Evolutionary conservation across 2,329 filamentous ascomycete genomes (phyloP).

Genomic region (Dendryphion nanum): DNA sequence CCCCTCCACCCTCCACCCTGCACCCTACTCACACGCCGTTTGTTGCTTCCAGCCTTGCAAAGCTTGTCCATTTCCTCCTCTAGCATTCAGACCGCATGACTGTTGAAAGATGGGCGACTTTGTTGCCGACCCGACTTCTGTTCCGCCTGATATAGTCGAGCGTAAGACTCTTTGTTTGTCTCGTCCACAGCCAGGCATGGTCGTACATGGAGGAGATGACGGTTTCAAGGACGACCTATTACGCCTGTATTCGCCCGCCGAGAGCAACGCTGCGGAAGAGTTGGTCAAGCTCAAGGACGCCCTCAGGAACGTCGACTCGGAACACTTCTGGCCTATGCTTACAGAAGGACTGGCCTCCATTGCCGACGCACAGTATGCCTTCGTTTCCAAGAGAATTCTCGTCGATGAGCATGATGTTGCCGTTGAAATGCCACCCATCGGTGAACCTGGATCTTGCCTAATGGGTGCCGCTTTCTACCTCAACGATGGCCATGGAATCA

Average conservation of each 20-base stretch:
- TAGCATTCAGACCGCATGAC: constrained; percentile 21
- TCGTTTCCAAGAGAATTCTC: constrained; percentile 64
- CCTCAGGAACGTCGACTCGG: constrained; percentile 53
- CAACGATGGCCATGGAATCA: constrained; percentile 56
- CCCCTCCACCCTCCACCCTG: constrained; percentile 1
- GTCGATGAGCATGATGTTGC: constrained; percentile 58
- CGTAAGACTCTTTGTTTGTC: constrained; percentile 46
- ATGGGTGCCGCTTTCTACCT: constrained; percentile 67
- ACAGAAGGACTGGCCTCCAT: constrained; percentile 65
- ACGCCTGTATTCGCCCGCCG: constrained; percentile 41
- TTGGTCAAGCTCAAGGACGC: constrained; percentile 59
- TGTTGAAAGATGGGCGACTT: constrained; percentile 28
- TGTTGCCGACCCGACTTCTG: constrained; percentile 20
- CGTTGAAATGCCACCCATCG: constrained; percentile 60
- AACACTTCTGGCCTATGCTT: constrained; percentile 63
- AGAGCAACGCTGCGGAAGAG: constrained; percentile 61
- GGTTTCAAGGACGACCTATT: constrained; percentile 43
- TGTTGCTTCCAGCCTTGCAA: constrained; percentile 10
- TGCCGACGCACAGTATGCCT: constrained; percentile 64
- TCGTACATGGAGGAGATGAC: constrained; percentile 44
- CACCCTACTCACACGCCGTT: constrained; percentile 6
- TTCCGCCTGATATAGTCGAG: constrained; percentile 41
- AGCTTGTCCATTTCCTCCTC: constrained; percentile 5
- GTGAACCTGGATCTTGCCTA: constrained; percentile 61
- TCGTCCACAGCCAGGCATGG: constrained; percentile 39